A percentile compares a stretch with the other conserved stretches of the same genome.
Evolutionary conservation across 2,329 filamentous ascomycete species (phyloP).

Genomic region (Colletotrichum camelliae): DNA sequence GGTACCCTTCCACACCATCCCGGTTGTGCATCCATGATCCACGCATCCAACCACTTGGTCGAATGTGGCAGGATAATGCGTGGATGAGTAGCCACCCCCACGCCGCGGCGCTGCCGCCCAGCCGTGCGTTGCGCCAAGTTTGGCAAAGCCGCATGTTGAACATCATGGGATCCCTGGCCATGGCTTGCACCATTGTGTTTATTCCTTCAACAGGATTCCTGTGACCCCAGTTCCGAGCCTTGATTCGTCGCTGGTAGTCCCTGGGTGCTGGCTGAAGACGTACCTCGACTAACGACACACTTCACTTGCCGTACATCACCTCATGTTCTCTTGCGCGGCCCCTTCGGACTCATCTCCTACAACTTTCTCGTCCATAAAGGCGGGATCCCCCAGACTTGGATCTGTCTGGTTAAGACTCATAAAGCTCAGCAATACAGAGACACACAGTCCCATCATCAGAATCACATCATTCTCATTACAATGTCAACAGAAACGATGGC

Average conservation of each 20-base stretch:
- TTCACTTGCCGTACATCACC: neutral
- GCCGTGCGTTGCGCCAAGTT: slow-evolving; percentile 5
- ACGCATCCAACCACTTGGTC: neutral
- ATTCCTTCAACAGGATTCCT: neutral
- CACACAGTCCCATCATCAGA: neutral
- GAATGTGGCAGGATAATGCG: neutral
- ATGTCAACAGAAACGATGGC: neutral
- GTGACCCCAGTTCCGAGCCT: neutral
- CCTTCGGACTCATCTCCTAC: neutral
- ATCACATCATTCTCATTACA: neutral
- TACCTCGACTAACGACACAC: neutral
- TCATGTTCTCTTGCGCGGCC: neutral
- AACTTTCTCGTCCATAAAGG: neutral
- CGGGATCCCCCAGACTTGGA: neutral
- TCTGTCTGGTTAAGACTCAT: neutral
- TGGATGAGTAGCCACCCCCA: neutral
- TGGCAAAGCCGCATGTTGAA: slow-evolving; percentile 1
- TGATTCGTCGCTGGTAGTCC: neutral
- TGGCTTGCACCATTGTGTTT: neutral
- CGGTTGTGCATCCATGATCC: neutral
- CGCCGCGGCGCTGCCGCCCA: neutral
- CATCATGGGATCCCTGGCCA: neutral
- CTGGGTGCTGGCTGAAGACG: neutral
- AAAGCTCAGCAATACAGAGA: neutral
- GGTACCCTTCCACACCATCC: neutral